Evolutionary conservation across 129 eudicot genomes (phyloP).

Genomic region (Flaveria sonorensis): DNA sequence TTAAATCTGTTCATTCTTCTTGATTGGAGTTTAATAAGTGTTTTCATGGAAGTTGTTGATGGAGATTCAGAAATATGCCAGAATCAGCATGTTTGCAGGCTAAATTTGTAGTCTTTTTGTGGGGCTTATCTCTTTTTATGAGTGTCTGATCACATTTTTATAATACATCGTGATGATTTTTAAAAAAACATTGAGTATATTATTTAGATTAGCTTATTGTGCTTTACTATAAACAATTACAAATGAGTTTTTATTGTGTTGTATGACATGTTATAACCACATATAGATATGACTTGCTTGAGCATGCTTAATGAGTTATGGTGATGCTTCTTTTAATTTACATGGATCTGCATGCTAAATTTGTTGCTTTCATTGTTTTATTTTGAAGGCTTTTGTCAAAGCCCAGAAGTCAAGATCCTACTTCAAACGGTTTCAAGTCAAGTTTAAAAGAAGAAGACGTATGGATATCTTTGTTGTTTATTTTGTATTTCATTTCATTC

Average conservation of each 20-base stretch:
- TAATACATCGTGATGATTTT: neutral
- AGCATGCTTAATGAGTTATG: neutral
- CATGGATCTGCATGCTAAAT: neutral
- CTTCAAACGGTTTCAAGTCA: slow-evolving; percentile 61
- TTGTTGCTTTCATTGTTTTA: neutral
- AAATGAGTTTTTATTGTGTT: neutral
- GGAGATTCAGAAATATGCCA: neutral
- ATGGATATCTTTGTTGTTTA: slow-evolving; percentile 11
- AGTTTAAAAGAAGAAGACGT: slow-evolving; percentile 67
- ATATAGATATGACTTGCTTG: neutral
- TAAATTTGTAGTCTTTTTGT: neutral
- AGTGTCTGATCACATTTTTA: neutral
- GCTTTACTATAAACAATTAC: neutral
- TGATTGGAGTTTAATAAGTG: neutral
- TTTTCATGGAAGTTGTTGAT: neutral
- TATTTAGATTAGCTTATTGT: neutral
- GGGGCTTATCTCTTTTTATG: too few species aligned
- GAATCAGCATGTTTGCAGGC: too few species aligned
- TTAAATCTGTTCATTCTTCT: neutral
- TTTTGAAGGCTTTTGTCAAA: slow-evolving; percentile 44
- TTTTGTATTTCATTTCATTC: neutral
- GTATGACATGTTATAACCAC: neutral
- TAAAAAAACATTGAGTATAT: neutral
- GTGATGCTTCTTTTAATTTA: neutral
- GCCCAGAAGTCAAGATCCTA: slow-evolving; percentile 54